These are phyloP conservation scores for Lecanosticta acicola DNA, from an alignment of 2,329 filamentous ascomycete genomes.

Conservation along the genomic window DNA sequence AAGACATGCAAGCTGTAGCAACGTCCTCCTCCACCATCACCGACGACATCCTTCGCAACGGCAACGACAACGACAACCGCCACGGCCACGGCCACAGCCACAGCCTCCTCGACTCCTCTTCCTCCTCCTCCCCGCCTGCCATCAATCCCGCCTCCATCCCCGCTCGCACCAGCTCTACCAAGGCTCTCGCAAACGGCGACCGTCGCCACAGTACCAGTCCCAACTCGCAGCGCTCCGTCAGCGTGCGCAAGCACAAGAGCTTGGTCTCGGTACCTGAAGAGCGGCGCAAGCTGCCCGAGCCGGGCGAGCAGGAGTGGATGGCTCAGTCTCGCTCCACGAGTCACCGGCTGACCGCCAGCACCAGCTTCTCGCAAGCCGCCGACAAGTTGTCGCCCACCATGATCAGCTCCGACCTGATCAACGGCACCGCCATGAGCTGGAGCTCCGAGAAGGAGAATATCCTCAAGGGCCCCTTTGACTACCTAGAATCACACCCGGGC, in stretches of 20 bases:
- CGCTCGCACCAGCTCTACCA: constrained; percentile 65
- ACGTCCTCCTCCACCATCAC: constrained; percentile 6
- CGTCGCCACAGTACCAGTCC: background rate
- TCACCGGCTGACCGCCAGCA: constrained; percentile 23
- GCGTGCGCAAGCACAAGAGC: constrained; percentile 22
- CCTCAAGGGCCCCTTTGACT: constrained; percentile 72
- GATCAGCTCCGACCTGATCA: constrained; percentile 34
- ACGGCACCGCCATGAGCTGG: constrained; percentile 52
- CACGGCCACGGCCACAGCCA: background rate
- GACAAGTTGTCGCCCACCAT: constrained; percentile 13
- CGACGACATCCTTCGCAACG: constrained; percentile 6
- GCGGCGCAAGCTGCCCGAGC: constrained; percentile 16
- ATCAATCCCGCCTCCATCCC: constrained; percentile 49
- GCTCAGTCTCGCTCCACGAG: constrained; percentile 12
- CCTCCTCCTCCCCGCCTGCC: constrained; percentile 5
- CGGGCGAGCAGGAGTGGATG: constrained; percentile 29
- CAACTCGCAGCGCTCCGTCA: constrained; percentile 9
- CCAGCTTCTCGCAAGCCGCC: constrained; percentile 12
- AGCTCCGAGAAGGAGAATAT: constrained; percentile 70
- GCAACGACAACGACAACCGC: constrained; percentile 2
- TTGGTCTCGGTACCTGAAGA: constrained; percentile 21
- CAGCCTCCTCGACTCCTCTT: constrained; percentile 1
- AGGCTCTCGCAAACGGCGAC: constrained; percentile 38
- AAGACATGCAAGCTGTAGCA: constrained; percentile 9
- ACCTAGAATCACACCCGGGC: constrained; percentile 70